phyloP scores from a whole-genome alignment of 2,329 filamentous ascomycete species.

The Uncinocarpus reesii region DNA sequence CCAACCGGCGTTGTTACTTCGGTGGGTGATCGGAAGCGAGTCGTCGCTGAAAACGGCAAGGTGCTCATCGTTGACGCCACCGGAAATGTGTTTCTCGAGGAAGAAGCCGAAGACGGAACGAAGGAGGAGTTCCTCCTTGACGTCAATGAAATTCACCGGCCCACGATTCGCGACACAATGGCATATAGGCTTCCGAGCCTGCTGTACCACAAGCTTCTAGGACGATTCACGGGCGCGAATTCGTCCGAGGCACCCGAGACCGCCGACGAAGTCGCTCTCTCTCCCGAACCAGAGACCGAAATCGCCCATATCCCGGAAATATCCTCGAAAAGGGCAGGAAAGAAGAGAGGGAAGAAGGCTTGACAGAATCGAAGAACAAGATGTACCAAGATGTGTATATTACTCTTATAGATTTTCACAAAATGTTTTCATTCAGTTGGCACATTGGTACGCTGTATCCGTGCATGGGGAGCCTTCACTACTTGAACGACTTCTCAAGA shows the following conservation, averaged over 20 bases:
- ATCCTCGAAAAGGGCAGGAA: not conserved
- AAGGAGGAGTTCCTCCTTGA: conserved; percentile 78
- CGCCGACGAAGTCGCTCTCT: not conserved
- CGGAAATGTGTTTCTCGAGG: conserved; percentile 91
- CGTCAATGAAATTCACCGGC: conserved; percentile 68
- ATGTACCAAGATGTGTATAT: not conserved
- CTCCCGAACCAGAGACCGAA: not conserved
- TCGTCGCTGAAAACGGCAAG: conserved; percentile 92
- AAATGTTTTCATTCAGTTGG: not conserved
- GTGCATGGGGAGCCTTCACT: not conserved
- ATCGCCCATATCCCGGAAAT: not conserved
- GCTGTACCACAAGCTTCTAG: conserved; percentile 47
- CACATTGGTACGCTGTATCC: too few species aligned
- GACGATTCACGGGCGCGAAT: conserved; percentile 23
- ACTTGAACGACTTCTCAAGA: not conserved
- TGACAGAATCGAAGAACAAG: not conserved
- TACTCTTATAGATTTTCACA: conserved; percentile 1
- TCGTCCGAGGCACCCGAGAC: conserved; percentile 9
- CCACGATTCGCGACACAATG: conserved; percentile 71
- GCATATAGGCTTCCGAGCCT: conserved; percentile 69
- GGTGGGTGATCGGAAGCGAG: conserved; percentile 66
- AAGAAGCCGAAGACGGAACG: conserved; percentile 76
- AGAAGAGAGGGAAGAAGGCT: conserved; percentile 4
- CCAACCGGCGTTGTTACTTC: conserved; percentile 44
- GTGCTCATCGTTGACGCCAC: conserved; percentile 81